Conservation (phyloP, 2,329 filamentous ascomycete species). For the Ceratocystis cubensis region DNA sequence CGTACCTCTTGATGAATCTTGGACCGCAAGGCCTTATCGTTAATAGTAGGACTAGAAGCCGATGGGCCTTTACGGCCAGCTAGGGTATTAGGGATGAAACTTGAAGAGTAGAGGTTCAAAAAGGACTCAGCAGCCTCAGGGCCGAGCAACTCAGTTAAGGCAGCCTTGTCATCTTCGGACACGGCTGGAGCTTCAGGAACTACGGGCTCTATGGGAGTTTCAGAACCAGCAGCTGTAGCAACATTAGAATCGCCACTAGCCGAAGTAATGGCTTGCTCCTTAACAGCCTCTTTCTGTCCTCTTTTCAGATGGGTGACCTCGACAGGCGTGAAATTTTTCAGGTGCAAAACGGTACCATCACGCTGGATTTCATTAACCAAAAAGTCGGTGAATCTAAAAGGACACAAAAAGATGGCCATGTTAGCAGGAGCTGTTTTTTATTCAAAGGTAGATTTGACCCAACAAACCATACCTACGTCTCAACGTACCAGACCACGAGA, state of each 20-base stretch:
- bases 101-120: conserved; percentile 32
- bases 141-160: conserved; percentile 32
- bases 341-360: conserved; percentile 62
- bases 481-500: conserved; percentile 30
- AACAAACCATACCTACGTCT: conserved; percentile 20
- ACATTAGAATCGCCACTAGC: background rate
- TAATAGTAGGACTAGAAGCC: conserved; percentile 32
- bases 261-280: conserved; percentile 20
- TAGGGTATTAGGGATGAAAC: conserved; percentile 26
- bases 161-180: conserved; percentile 27
- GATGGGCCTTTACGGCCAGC: conserved; percentile 26
- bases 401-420: background rate
- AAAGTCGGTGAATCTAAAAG: conserved; percentile 69
- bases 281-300: conserved; percentile 2
- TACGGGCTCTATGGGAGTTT: conserved; percentile 27
- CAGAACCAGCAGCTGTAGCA: conserved; percentile 19
- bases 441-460: background rate
- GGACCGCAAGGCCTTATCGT: conserved; percentile 36
- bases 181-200: conserved; percentile 23
- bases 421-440: background rate
- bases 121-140: conserved; percentile 32
- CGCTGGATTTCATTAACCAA: conserved; percentile 78
- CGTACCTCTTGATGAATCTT: conserved; percentile 52
- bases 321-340: conserved; percentile 32
- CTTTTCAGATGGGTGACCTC: conserved; percentile 18